Percentiles rank a stretch among this genome's conserved stretches.
Conservation (phyloP, 257 asterid genomes). For the Nicotiana attenuata region DNA sequence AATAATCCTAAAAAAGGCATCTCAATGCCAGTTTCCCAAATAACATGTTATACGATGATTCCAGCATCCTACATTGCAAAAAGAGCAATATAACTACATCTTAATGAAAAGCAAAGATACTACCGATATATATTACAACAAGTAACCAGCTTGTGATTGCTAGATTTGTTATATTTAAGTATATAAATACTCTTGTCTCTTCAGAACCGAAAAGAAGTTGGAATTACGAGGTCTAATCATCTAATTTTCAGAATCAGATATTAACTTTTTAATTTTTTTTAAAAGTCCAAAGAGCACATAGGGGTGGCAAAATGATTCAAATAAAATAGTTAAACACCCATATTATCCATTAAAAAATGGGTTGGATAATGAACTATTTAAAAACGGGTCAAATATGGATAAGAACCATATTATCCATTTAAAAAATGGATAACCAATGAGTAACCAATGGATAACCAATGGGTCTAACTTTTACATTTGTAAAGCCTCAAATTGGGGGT, state of each 20-base stretch:
- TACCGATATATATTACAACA: not conserved
- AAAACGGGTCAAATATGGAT: no score
- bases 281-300: no score
- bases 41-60: slow-evolving; percentile 71
- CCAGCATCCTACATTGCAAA: slow-evolving; percentile 71
- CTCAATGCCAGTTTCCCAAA: slow-evolving; percentile 77
- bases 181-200: not conserved
- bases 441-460: no score
- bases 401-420: no score
- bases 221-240: not conserved
- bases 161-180: not conserved
- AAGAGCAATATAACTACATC: not conserved
- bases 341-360: no score
- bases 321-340: no score
- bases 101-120: not conserved
- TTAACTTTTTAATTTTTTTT: not conserved
- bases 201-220: no score
- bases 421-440: no score
- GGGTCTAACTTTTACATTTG: no score
- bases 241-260: not conserved
- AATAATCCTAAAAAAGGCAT: slow-evolving; percentile 76
- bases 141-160: not conserved
- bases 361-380: no score
- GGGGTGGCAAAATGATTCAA: no score
- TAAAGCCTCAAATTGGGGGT: no score